A percentile compares a stretch with the other conserved stretches of the same genome.
Evolutionary conservation across 1,139 yeast species (phyloP).

Genomic region (Hanseniaspora gamundiae): DNA sequence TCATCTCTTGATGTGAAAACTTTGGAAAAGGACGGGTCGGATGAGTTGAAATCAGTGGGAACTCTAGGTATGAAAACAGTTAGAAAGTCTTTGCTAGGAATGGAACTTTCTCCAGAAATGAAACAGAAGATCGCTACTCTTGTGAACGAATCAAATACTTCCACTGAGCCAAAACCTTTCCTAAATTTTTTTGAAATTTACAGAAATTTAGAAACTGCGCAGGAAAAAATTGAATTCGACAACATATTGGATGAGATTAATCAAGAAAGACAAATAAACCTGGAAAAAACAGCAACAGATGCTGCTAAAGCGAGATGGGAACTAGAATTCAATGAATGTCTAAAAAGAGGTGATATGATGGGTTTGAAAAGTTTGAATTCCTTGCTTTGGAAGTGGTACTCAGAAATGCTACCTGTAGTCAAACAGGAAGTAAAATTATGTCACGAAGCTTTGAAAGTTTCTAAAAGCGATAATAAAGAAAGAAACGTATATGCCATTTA

Average conservation of each 20-base stretch:
- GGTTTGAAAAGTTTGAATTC: conserved; percentile 51
- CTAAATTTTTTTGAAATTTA: conserved; percentile 59
- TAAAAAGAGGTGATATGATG: conserved; percentile 47
- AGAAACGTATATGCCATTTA: conserved; percentile 72
- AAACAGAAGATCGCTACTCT: conserved; percentile 28
- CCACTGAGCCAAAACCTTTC: conserved; percentile 28
- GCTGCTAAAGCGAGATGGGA: conserved; percentile 87
- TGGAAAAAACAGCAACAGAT: conserved; percentile 71
- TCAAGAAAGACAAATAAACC: conserved; percentile 56
- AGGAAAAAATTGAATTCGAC: conserved; percentile 48
- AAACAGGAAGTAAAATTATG: conserved; percentile 29
- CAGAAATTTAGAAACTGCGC: conserved; percentile 36
- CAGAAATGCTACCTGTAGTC: conserved; percentile 56
- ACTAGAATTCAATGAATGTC: conserved; percentile 62
- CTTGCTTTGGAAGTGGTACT: conserved; percentile 65
- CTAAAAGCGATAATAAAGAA: conserved; percentile 27
- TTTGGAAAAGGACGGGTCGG: conserved; percentile 39
- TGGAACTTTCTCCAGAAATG: conserved; percentile 27
- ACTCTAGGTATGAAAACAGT: conserved; percentile 73
- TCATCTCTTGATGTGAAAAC: conserved; percentile 19
- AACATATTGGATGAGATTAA: conserved; percentile 56
- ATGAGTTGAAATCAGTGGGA: conserved; percentile 52
- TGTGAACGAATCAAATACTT: conserved; percentile 16
- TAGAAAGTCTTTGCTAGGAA: conserved; percentile 64
- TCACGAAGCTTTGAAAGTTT: conserved; percentile 9